phyloP scores from a whole-genome alignment of 2,329 filamentous ascomycete genomes.

The Blastomyces gilchristii region DNA sequence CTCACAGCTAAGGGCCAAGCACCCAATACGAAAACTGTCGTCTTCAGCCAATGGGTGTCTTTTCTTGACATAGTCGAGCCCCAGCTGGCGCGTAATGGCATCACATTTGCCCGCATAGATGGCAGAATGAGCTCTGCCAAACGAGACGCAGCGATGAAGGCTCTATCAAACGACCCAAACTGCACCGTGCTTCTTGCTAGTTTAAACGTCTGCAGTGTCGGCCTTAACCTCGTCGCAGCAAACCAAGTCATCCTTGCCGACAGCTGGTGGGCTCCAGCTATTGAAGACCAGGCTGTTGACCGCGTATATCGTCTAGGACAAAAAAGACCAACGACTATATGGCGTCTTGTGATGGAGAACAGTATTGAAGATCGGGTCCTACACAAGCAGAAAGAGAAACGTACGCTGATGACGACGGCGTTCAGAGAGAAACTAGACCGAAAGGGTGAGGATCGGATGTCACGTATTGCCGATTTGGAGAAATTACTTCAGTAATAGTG shows the following conservation, averaged over 20 bases:
- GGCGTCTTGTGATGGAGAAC: constrained; percentile 68
- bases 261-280: constrained; percentile 86
- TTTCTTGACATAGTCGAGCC: constrained; percentile 65
- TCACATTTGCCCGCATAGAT: constrained; percentile 63
- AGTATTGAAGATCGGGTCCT: constrained; percentile 74
- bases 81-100: constrained; percentile 51
- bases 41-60: constrained; percentile 75
- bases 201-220: constrained; percentile 71
- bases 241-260: constrained; percentile 78
- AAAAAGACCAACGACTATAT: constrained; percentile 66
- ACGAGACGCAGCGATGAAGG: constrained; percentile 61
- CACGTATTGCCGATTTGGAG: constrained; percentile 43
- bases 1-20: constrained; percentile 57
- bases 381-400: constrained; percentile 67
- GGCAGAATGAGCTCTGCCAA: constrained; percentile 62
- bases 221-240: constrained; percentile 74
- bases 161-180: constrained; percentile 55
- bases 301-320: constrained; percentile 80
- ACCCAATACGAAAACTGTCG: constrained; percentile 61
- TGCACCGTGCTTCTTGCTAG: constrained; percentile 73
- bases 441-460: constrained; percentile 45
- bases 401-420: constrained; percentile 64
- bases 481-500: constrained; percentile 21
- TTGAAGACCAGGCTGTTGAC: constrained; percentile 85
- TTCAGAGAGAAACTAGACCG: constrained; percentile 58